Base-by-base conservation (phyloP, 257 asterid species). In the Nicotiana obtusifolia region DNA sequence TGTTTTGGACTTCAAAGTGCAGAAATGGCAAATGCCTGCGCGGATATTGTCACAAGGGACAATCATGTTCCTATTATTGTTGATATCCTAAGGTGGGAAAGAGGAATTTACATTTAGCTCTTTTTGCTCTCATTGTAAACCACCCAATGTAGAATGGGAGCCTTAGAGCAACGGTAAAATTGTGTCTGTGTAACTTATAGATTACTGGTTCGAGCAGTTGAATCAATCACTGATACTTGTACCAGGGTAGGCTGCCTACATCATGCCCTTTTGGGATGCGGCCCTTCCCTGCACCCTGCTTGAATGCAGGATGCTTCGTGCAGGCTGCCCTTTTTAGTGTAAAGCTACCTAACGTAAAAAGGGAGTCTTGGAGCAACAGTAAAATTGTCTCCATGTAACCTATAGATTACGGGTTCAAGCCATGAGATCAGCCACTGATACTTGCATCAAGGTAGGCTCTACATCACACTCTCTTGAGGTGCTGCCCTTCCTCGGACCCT, bases 101-200 rank as follows among this genome's bases (percentile, higher is more conserved):
- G 33, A 11, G 82, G 82, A 22, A 71, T 85, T 24, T 82, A 80
- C 64, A 59, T n/a, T 54, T 85, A 52, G 81, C 84, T 33, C 77
- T 76, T 56, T 30, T 83, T 28, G 79, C 85, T 10, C 78, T 81
- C 19, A 35, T 47, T 37, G 78, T 78, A 22, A 81, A 56, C 77
- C 78, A 16, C 80, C 82, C 0, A 82, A 30, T 37, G 61, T 60
- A 65, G 8, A 53, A 10, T 13, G 41, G 64, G 54, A 79, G 62
- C 86, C 81, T 5, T 17, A 80, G 14, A 56, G 61, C 76, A 80
- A 82, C 5, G 28, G 53, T 35, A 35, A 35, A 13, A 10, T 57
- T 41, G 54, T 79, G 35, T 68, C 76, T 4, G 5, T 82, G 7
- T 80, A 80, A 65, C 86, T 7, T 35, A 35, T 35, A 82, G 64